Percentiles rank a stretch among this genome's conserved stretches.
phyloP scores from a whole-genome alignment of 805 yeast species.

The Ogataea saltuana region DNA sequence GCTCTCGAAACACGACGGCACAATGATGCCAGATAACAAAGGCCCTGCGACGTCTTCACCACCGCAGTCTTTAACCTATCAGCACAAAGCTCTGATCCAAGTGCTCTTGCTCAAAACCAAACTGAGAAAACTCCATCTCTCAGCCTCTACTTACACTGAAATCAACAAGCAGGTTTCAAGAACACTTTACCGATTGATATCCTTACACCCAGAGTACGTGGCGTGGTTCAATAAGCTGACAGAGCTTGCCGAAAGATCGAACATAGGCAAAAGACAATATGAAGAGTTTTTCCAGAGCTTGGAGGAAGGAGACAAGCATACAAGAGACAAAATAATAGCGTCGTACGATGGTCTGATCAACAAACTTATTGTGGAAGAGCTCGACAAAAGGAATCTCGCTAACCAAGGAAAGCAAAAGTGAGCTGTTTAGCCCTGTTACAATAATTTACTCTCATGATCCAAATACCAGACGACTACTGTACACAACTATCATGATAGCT shows the following conservation, averaged over 20 bases:
- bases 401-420: too few species aligned
- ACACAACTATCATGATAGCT: neutral
- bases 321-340: slow-evolving; percentile 6
- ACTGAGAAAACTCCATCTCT: slow-evolving; percentile 43
- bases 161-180: slow-evolving; percentile 67
- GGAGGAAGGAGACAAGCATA: slow-evolving; percentile 11
- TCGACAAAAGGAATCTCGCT: slow-evolving; percentile 4
- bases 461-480: neutral
- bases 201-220: slow-evolving; percentile 16
- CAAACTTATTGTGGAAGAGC: slow-evolving; percentile 18
- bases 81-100: slow-evolving; percentile 60
- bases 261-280: slow-evolving; percentile 13
- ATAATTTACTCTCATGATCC: neutral
- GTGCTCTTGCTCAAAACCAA: slow-evolving; percentile 51
- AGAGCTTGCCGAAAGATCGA: slow-evolving; percentile 35
- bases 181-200: slow-evolving; percentile 45
- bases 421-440: too few species aligned
- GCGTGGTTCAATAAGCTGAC: slow-evolving; percentile 29
- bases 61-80: slow-evolving; percentile 26
- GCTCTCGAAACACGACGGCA: slow-evolving; percentile 19
- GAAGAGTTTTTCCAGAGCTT: slow-evolving; percentile 21
- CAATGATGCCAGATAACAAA: neutral
- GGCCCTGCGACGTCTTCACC: slow-evolving; percentile 3
- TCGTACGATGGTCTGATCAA: slow-evolving; percentile 16
- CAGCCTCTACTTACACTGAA: slow-evolving; percentile 45